These are phyloP conservation scores for Metschnikowia cerradonensis DNA, from an alignment of 805 yeast species.

Conservation along the genomic window DNA sequence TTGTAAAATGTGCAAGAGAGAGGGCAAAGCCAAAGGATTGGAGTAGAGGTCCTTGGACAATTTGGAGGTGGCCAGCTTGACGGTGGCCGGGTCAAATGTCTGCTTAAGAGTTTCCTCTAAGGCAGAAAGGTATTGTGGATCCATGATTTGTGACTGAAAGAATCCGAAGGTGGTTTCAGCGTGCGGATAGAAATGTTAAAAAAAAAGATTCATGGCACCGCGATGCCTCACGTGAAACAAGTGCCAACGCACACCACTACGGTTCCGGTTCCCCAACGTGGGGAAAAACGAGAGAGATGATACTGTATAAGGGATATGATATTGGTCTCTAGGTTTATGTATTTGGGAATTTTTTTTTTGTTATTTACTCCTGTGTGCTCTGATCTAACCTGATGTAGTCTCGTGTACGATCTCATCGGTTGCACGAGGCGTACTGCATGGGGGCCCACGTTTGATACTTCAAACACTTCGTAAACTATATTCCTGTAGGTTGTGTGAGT, in stretches of 20 bases:
- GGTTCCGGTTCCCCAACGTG: not conserved
- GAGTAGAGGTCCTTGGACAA: conserved; percentile 72
- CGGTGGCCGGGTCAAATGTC: conserved; percentile 74
- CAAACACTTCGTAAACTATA: no score
- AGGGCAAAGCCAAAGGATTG: conserved; percentile 69
- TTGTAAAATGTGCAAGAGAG: conserved; percentile 78
- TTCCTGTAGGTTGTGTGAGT: no score
- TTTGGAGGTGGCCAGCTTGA: conserved; percentile 76
- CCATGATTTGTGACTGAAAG: conserved; percentile 43
- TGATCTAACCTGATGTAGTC: not conserved
- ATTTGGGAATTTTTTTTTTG: no score
- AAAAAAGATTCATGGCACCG: conserved; percentile 5
- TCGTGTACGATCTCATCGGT: not conserved
- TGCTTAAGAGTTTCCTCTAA: conserved; percentile 77
- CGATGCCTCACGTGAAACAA: conserved; percentile 12
- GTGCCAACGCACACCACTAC: not conserved
- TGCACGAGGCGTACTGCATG: conserved; percentile 1
- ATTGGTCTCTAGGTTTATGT: no score
- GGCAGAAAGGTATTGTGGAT: conserved; percentile 61
- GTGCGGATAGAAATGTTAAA: not conserved
- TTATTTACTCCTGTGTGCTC: no score
- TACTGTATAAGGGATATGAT: no score
- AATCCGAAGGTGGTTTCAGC: conserved; percentile 4
- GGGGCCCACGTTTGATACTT: no score
- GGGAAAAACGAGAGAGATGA: no score